phyloP scores from a whole-genome alignment of 2,329 filamentous ascomycete species.

The Diaporthe helianthi region DNA sequence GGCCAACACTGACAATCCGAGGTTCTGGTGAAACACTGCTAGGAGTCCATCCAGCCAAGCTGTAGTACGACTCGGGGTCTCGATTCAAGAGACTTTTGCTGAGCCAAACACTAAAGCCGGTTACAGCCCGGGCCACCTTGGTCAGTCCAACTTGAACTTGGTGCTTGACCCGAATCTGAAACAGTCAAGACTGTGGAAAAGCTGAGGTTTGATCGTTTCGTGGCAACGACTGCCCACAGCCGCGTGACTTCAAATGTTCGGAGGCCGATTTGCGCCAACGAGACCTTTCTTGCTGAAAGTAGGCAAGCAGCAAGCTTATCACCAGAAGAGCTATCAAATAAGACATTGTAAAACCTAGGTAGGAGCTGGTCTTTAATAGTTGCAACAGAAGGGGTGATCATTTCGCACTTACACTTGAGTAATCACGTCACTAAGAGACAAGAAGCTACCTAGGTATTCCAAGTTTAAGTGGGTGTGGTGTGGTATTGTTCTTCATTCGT shows the following conservation, averaged over 20 bases:
- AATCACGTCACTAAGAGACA: not conserved
- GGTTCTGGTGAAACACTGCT: not conserved
- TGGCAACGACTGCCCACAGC: not conserved
- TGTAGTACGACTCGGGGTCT: not conserved
- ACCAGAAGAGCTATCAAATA: not conserved
- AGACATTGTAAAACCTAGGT: too few relatives aligned
- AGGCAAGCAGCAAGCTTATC: too few relatives aligned
- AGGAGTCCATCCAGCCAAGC: constrained; percentile 9
- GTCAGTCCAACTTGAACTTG: not conserved
- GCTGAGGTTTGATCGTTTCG: not conserved
- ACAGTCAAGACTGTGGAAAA: not conserved
- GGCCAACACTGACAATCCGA: not conserved
- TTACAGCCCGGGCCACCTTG: not conserved
- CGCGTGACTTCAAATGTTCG: not conserved
- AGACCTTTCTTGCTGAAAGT: not conserved
- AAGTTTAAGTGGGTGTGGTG: not conserved
- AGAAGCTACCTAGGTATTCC: not conserved
- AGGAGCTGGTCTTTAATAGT: fast-evolving
- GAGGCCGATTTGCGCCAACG: not conserved
- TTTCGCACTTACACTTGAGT: not conserved
- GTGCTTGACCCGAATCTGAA: not conserved
- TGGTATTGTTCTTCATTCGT: too few relatives aligned
- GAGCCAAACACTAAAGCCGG: not conserved
- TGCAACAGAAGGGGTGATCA: not conserved
- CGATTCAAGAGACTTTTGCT: not conserved